Evolutionary conservation across 352 stramenopile species (phyloP), one percentile per base, ranked within the genome.

Genomic region (Blastocystis sp.): DNA sequence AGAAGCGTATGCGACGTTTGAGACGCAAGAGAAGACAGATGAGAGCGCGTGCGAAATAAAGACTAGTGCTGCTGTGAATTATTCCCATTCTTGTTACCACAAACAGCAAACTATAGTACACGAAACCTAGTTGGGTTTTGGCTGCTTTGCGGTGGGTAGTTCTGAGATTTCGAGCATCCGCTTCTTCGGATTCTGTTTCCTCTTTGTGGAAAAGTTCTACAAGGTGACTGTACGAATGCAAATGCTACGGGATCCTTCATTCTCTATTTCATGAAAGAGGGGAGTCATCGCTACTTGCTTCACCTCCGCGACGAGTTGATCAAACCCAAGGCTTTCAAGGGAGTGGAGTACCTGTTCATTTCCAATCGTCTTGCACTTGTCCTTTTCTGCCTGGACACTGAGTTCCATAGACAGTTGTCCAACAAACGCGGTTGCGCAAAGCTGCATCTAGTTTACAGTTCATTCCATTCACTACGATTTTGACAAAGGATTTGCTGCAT

Each of bases 1-100:
- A 81, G 51, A 81, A 81, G 48, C 69, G 69, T 81, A 81, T 81
- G 69, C 69, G 69, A 81, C 69, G 69, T 81, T 29, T 81, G 69
- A 27, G 69, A 63, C 69, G 69, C n/a, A 81, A 81, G 69, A 81
- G 69, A 81, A 61, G 69, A 81, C 69, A 81, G 34, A 81, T 81
- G 69, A 81, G 69, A 81, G 27, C 69, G 29, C 69, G 69, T 65
- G 69, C 69, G 18, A 81, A 81, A 38, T 81, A 81, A 81, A 61
- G 11, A 59, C 18, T 3, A 59, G 3, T 27, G 51, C n/a, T 18
- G 11, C 51, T 59, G 51, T 59, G 2, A 27, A 6, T 59, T 3
- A 59, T 59, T 59, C 18, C 3, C n/a, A 11, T 14, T 59, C 51
- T 59, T 59, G 51, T 59, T 6, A 59, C n/a, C 32, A 16, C 51